Percentiles rank a stretch among this genome's conserved stretches.
These are phyloP conservation scores for Sorghum bicolor DNA, from an alignment of 176 grass and related monocot species.

Conservation along the genomic window Sorghum_bicolor_NCBIv3 NC_012873.2:18266001-18266500, in stretches of 20 bases:
- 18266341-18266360: not conserved
- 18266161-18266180: constrained; percentile 76
- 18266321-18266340: not conserved
- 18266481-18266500: not conserved
- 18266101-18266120: not conserved
- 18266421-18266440: not conserved
- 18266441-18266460: not conserved
- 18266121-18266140: not conserved
- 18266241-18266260: not conserved
- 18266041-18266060: constrained; percentile 61
- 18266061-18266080: constrained; percentile 39
- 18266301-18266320: constrained; percentile 8
- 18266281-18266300: constrained; percentile 14
- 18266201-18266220: constrained; percentile 70
- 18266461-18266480: not conserved
- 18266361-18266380: not conserved
- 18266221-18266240: constrained; percentile 15
- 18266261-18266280: not conserved
- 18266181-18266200: constrained; percentile 63
- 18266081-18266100: not conserved
- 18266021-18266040: constrained; percentile 63
- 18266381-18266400: not conserved
- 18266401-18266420: not conserved
- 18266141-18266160: constrained; percentile 28
- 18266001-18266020: constrained; percentile 62